phyloP scores from a whole-genome alignment of 2,329 filamentous ascomycete species.

The Aspergillus caelatus region DNA sequence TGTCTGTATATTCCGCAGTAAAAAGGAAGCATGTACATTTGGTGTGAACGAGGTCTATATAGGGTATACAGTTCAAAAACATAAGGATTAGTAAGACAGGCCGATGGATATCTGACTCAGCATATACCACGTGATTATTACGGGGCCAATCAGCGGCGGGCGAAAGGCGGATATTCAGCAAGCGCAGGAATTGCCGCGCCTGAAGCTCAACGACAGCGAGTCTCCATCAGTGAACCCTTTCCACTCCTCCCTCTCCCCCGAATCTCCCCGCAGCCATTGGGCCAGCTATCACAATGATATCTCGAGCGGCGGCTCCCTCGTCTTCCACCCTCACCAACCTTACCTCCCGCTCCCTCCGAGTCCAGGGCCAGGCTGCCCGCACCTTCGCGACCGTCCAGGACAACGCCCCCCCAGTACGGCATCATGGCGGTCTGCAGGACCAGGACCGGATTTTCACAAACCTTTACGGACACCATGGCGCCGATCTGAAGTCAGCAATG shows the following conservation, averaged over 20 bases:
- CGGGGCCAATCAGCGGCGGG: slow-evolving; percentile 38
- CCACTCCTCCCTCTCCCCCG: slow-evolving; percentile 28
- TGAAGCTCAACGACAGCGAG: slow-evolving; percentile 33
- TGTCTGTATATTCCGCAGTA: slow-evolving; percentile 42
- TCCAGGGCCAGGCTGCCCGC: slow-evolving; percentile 53
- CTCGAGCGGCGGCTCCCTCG: slow-evolving; percentile 49
- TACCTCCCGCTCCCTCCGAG: slow-evolving; percentile 45
- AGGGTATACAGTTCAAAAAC: no score
- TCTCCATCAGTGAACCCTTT: slow-evolving; percentile 21
- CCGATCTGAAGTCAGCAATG: slow-evolving; percentile 90
- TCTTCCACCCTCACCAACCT: slow-evolving; percentile 44
- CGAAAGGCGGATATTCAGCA: slow-evolving; percentile 46
- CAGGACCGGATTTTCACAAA: slow-evolving; percentile 99
- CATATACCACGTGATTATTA: slow-evolving; percentile 29
- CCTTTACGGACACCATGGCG: slow-evolving; percentile 88
- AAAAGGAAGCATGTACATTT: not conserved
- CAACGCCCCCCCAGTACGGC: slow-evolving; percentile 59
- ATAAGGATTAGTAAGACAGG: no score
- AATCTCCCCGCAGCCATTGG: slow-evolving; percentile 34
- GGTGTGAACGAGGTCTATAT: not conserved
- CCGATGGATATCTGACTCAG: not conserved
- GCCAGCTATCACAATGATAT: slow-evolving; percentile 44
- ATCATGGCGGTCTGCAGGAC: slow-evolving; percentile 86
- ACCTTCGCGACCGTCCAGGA: slow-evolving; percentile 82
- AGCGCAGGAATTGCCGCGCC: slow-evolving; percentile 38